phyloP scores from a whole-genome alignment of 345 rosid species.

The Camelina hispida region DNA sequence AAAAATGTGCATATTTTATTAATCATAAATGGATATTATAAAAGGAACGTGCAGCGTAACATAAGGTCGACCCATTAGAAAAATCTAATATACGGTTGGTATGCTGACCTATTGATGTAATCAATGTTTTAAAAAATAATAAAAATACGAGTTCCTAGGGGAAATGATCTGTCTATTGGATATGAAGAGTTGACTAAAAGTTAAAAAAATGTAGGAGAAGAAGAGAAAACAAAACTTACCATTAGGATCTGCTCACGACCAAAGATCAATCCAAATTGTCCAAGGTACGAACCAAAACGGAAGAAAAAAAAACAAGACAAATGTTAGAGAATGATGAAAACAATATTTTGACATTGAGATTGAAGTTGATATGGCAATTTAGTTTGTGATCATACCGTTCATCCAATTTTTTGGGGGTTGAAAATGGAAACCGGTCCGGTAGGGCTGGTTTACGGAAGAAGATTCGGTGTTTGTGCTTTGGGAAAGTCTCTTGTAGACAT shows the following conservation, averaged over 20 bases:
- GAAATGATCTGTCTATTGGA: constrained; percentile 40
- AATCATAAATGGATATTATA: constrained; percentile 10
- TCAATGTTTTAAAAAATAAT: constrained; percentile 8
- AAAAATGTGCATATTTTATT: neutral
- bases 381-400: constrained; percentile 52
- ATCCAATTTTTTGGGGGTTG: constrained; percentile 83
- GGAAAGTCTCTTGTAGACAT: constrained; percentile 40
- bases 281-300: constrained; percentile 30
- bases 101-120: constrained; percentile 29
- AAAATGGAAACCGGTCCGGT: constrained; percentile 71
- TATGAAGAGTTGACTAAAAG: constrained; percentile 42
- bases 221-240: constrained; percentile 50
- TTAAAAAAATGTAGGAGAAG: neutral
- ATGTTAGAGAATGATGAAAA: constrained; percentile 22
- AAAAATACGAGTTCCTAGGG: constrained; percentile 14
- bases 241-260: constrained; percentile 65
- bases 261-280: constrained; percentile 30
- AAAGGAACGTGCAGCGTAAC: constrained; percentile 34
- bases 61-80: constrained; percentile 32
- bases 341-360: neutral
- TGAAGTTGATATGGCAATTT: neutral
- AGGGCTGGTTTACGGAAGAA: constrained; percentile 51
- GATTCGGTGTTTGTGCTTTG: constrained; percentile 39
- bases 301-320: neutral
- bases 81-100: constrained; percentile 27